phyloP scores from a whole-genome alignment of 805 yeast genomes.

The Citeromyces nyonsensis region DNA sequence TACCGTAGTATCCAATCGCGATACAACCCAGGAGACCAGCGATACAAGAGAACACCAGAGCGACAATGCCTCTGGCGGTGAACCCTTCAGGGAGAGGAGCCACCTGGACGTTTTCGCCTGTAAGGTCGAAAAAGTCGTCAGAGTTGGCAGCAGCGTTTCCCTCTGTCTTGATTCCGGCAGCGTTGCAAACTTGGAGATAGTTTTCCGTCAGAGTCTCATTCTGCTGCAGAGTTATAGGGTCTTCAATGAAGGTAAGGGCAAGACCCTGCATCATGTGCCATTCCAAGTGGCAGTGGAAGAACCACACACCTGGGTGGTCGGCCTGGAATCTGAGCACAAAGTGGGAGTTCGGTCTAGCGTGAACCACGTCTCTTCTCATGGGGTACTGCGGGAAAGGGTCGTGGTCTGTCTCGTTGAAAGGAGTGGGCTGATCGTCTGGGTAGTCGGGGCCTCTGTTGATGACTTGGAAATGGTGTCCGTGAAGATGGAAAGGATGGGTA shows the following conservation, averaged over 20 bases:
- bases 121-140: conserved; percentile 44
- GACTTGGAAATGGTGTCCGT: conserved; percentile 85
- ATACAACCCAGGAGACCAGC: conserved; percentile 75
- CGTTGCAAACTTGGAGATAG: conserved; percentile 45
- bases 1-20: conserved; percentile 71
- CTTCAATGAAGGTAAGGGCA: conserved; percentile 70
- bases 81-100: conserved; percentile 69
- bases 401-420: conserved; percentile 37
- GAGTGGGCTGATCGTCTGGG: conserved; percentile 36
- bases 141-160: conserved; percentile 91
- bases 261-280: conserved; percentile 97
- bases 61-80: conserved; percentile 91
- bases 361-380: conserved; percentile 69
- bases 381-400: conserved; percentile 58
- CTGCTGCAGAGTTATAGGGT: conserved; percentile 54
- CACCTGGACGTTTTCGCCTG: conserved; percentile 61
- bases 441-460: conserved; percentile 54
- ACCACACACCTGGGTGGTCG: conserved; percentile 96
- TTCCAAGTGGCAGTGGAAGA: conserved; percentile 97
- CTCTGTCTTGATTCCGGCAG: conserved; percentile 28
- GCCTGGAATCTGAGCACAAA: conserved; percentile 80
- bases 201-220: conserved; percentile 47
- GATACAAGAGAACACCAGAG: conserved; percentile 78
- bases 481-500: conserved; percentile 94
- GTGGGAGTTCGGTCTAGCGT: conserved; percentile 73